These are phyloP conservation scores for Paecilomyces variotii DNA, from an alignment of 2,329 filamentous ascomycete species.

Conservation along the genomic window DNA sequence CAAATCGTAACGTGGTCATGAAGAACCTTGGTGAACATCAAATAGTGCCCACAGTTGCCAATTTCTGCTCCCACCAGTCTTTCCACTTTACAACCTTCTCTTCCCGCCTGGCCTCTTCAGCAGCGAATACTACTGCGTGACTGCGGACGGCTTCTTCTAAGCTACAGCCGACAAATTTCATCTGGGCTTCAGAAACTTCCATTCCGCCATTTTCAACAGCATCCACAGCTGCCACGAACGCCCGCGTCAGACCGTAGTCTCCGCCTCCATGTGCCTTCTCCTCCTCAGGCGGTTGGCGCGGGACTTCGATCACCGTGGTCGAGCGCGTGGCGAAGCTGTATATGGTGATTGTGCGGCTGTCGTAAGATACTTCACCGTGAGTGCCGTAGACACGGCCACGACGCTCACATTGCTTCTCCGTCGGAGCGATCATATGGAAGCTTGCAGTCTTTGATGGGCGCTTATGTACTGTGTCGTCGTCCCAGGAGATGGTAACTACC, in stretches of 20 bases:
- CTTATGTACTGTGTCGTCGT: slow-evolving; percentile 49
- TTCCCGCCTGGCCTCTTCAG: slow-evolving; percentile 70
- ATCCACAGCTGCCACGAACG: slow-evolving; percentile 76
- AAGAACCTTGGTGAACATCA: background rate
- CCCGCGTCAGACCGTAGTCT: slow-evolving; percentile 68
- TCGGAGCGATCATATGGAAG: slow-evolving; percentile 92
- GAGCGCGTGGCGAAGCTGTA: slow-evolving; percentile 60
- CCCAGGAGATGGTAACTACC: slow-evolving; percentile 79
- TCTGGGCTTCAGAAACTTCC: slow-evolving; percentile 63
- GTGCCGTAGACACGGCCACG: slow-evolving; percentile 82
- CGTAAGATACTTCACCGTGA: slow-evolving; percentile 76
- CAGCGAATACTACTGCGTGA: slow-evolving; percentile 89
- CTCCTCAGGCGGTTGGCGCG: slow-evolving; percentile 50
- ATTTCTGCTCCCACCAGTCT: slow-evolving; percentile 62
- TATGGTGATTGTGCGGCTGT: slow-evolving; percentile 67
- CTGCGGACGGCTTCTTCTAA: slow-evolving; percentile 82
- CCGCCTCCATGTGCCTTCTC: slow-evolving; percentile 62
- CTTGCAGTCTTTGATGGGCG: slow-evolving; percentile 67
- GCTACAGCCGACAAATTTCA: slow-evolving; percentile 67
- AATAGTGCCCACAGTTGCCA: slow-evolving; percentile 19
- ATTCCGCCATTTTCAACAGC: slow-evolving; percentile 65
- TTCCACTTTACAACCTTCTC: slow-evolving; percentile 66
- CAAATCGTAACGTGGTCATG: background rate
- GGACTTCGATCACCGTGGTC: slow-evolving; percentile 48
- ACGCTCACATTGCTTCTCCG: slow-evolving; percentile 76